Percentiles rank a stretch among this genome's conserved stretches.
Evolutionary conservation across 1,284 basidiomycete genomes (phyloP).

Genomic region (Kalmanozyma brasiliensis): DNA sequence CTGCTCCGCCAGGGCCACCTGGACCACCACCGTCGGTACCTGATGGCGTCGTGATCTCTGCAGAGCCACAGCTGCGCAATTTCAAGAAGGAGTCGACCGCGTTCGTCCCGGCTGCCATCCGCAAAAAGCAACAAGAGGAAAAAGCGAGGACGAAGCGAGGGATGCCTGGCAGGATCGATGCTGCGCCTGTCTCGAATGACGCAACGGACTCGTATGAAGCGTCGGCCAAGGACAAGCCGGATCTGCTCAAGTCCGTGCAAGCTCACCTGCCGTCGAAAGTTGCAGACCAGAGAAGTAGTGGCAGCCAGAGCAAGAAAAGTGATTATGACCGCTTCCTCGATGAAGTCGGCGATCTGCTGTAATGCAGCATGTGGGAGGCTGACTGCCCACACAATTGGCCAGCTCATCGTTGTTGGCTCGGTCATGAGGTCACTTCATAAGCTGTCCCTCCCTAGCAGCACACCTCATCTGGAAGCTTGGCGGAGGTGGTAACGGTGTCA

Average conservation of each 20-base stretch:
- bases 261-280: slow-evolving; percentile 25
- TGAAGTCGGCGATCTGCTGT: slow-evolving; percentile 47
- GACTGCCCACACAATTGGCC: not conserved
- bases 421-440: slow-evolving; percentile 11
- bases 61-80: slow-evolving; percentile 64
- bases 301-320: not conserved
- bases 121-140: slow-evolving; percentile 53
- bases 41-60: slow-evolving; percentile 46
- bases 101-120: slow-evolving; percentile 62
- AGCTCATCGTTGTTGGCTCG: slow-evolving; percentile 6
- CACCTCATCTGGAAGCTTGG: slow-evolving; percentile 1
- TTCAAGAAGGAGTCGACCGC: slow-evolving; percentile 61
- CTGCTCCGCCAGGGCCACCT: slow-evolving; percentile 16
- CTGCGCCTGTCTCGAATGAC: slow-evolving; percentile 43
- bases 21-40: slow-evolving; percentile 38
- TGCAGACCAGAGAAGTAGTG: not conserved
- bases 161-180: slow-evolving; percentile 50
- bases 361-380: not conserved
- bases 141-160: slow-evolving; percentile 50
- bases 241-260: slow-evolving; percentile 29
- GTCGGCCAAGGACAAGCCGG: slow-evolving; percentile 17
- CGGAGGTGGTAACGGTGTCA: not conserved
- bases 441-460: not conserved
- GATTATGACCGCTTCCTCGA: slow-evolving; percentile 48
- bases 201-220: slow-evolving; percentile 10